Percentiles rank a stretch among this genome's conserved stretches.
Conservation (phyloP, 2,329 filamentous ascomycete species). For the Penicillium sp. region DNA sequence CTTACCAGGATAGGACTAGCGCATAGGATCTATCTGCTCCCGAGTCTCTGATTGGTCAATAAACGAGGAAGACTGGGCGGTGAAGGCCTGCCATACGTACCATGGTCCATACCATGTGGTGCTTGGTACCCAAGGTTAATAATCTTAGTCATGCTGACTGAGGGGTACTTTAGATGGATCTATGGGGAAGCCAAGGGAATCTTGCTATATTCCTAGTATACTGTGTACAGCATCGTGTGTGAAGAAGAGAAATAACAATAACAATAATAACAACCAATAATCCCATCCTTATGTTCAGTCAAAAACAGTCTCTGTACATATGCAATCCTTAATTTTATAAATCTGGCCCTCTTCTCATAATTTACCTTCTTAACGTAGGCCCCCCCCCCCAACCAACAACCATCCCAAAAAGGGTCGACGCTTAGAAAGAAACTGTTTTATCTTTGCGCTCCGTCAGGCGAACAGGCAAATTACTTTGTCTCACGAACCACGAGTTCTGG, state of each 20-base stretch:
- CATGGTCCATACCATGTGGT: too few relatives aligned
- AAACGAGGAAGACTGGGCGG: slow-evolving; percentile 35
- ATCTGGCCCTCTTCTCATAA: too few relatives aligned
- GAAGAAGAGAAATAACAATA: too few relatives aligned
- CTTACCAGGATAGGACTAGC: slow-evolving; percentile 30
- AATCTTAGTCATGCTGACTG: slow-evolving; percentile 12
- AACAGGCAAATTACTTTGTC: slow-evolving; percentile 31
- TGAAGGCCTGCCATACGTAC: slow-evolving; percentile 18
- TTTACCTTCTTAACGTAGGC: too few relatives aligned
- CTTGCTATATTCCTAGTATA: too few relatives aligned
- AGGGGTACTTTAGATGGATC: not conserved
- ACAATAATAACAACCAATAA: not conserved
- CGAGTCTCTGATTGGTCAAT: slow-evolving; percentile 30
- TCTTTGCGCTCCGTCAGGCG: slow-evolving; percentile 9
- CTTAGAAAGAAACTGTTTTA: slow-evolving; percentile 23
- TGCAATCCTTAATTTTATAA: too few relatives aligned
- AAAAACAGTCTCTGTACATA: too few relatives aligned
- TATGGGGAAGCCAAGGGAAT: not conserved
- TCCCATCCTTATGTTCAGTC: not conserved
- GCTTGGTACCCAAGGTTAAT: not conserved
- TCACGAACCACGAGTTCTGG: slow-evolving; percentile 48
- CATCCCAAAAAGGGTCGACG: too few relatives aligned
- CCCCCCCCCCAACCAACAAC: too few relatives aligned
- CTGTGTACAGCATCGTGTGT: too few relatives aligned
- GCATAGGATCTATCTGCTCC: slow-evolving; percentile 10